Base-by-base conservation (phyloP, 2,329 filamentous ascomycete genomes). In the Fusarium abutilonis region DNA sequence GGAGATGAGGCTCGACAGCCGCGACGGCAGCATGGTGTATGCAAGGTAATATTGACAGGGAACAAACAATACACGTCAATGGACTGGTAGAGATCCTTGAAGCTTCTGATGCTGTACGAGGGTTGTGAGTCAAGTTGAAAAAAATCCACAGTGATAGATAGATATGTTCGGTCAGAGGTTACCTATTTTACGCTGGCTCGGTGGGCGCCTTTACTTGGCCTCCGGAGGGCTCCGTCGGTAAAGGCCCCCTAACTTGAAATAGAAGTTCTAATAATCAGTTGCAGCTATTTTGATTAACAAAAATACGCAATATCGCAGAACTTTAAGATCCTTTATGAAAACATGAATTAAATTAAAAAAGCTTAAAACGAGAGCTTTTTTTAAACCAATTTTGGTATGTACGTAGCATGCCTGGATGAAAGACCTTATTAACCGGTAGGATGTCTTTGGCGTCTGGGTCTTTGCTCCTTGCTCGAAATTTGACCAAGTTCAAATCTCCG, bases 171-270 rank as follows among this genome's bases (percentile, higher is more conserved):
- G 29, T 43, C 9, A 52, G 55, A 60, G 56, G 55, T 15, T 31
- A 31, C 29, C 29, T 55, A 34, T 48, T 52, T 52, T 52, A 35
- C 38, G 42, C 31, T 11, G 23, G 32, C 43, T 63, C 48, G 38
- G 49, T 45, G 32, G 32, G 50, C 51, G 46, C 52, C 47, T 46
- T 43, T 36, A 52, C 53, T 55, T 52, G 56, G 56, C 47, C 49
- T 41, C 62, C 62, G 66, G 68, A 64, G 66, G 62, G 59, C 62
- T 60, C 68, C 68, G 64, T 60, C 49, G 50, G 51, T 58, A 52
- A 59, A 44, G 48, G 38, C 44, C 38, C 36, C 29, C 40, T 54
- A 41, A 35, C 50, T 60, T 32, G 36, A 53, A 59, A 17, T 6
- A 54, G 45, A 50, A 50, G 41, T 7, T 14, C 11, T 29, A 29